Evolutionary conservation across 2,329 filamentous ascomycete genomes (phyloP).

Genomic region (Cercospora sp.): DNA sequence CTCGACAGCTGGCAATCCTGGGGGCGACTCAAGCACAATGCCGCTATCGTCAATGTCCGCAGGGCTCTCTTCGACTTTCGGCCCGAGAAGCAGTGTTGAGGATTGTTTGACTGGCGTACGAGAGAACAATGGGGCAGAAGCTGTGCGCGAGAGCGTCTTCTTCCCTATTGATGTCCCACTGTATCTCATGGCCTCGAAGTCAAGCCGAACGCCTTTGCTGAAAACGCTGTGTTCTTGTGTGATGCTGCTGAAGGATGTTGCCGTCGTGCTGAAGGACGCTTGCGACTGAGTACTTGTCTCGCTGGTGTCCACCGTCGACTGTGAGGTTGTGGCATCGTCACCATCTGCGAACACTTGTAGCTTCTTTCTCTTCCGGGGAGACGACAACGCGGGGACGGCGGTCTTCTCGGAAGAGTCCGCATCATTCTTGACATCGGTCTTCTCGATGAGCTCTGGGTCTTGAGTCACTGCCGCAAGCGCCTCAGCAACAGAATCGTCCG

Average conservation of each 20-base stretch:
- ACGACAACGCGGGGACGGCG: conserved; percentile 20
- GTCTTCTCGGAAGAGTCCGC: conserved; percentile 24
- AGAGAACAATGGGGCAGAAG: conserved; percentile 17
- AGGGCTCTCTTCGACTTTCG: neutral
- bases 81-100: neutral
- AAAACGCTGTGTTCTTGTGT: conserved; percentile 24
- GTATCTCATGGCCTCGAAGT: conserved; percentile 27
- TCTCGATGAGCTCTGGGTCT: conserved; percentile 20
- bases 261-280: conserved; percentile 25
- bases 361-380: conserved; percentile 35
- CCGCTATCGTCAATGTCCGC: conserved; percentile 20
- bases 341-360: conserved; percentile 31
- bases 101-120: neutral
- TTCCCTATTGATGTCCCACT: conserved; percentile 11
- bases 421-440: conserved; percentile 13
- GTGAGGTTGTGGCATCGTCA: neutral
- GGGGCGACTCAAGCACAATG: conserved; percentile 16
- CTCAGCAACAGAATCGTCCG: conserved; percentile 50
- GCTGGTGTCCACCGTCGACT: conserved; percentile 12
- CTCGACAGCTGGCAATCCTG: neutral
- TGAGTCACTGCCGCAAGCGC: conserved; percentile 40
- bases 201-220: conserved; percentile 29
- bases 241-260: conserved; percentile 30
- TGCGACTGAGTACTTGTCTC: conserved; percentile 16
- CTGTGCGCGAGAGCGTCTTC: conserved; percentile 18